Base-by-base conservation (phyloP, 2,329 filamentous ascomycete species). In the Fusarium marasasianum region DNA sequence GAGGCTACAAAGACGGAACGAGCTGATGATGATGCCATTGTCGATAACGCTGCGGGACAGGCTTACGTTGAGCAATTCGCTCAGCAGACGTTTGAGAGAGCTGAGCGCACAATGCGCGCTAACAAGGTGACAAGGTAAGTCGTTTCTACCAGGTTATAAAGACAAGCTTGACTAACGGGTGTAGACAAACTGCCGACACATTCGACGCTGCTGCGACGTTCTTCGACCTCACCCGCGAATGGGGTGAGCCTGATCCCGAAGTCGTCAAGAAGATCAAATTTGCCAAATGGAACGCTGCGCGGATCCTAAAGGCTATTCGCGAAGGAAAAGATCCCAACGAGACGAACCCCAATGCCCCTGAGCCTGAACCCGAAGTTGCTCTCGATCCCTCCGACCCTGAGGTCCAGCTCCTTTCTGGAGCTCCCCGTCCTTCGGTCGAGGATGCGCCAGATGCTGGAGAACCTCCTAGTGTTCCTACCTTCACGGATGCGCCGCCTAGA, bases 51-150 rank as follows among this genome's bases (percentile, higher is more conserved):
- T 4, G 94, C 93, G 8, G 96, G 94, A 3, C 94, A 95, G 82
- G 95, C 94, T 61, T 98, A 98, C 78, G 92, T 98, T 54, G 95
- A 98, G 82, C 93, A 98, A 81, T 99, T 99, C 82, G 96, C 93
- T 1, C 87, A 96, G 73, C 93, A 98, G 79, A 95, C 95, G 1
- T 95, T 99, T 73, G 89, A 92, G 54, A 90, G 94, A 72, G 96
- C 94, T 8, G 94, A 98, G 79, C 91, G 92, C 63, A 92, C 94
- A 1, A 90, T 98, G 79, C 90, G 91, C 66, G 92, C 93, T 55
- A 92, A 96, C 83, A 95, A 93, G 80, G 95, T 94, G 70, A 95
- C 94, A 45, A 92, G 90, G 93, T 94, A 83, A 54, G 82, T 72
- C 17, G 12, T 18, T 2, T 1, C 6, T 8, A n/a, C 6, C 5